phyloP scores from a whole-genome alignment of 2,329 filamentous ascomycete species.

The Conoideocrella luteorostrata region DNA sequence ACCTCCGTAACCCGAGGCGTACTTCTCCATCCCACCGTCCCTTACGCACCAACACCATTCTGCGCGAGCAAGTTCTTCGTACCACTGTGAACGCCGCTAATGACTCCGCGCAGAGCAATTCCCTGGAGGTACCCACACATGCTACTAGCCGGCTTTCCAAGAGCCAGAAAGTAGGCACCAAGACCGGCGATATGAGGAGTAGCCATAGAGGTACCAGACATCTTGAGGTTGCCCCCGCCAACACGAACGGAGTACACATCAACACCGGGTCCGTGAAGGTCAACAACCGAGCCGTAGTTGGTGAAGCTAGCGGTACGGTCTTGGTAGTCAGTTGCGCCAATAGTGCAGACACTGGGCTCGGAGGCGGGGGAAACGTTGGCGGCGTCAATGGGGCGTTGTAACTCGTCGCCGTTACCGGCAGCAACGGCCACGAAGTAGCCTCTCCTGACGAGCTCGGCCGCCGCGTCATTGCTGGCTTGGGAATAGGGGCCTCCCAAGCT shows the following conservation, averaged over 20 bases:
- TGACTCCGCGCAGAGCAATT: neutral
- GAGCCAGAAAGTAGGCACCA: constrained; percentile 33
- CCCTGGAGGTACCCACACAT: neutral
- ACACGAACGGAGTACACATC: constrained; percentile 41
- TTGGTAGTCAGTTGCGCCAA: constrained; percentile 37
- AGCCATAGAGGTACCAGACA: constrained; percentile 35
- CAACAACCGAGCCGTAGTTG: constrained; percentile 44
- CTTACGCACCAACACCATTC: constrained; percentile 2
- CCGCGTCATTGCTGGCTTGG: constrained; percentile 42
- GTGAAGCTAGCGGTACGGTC: constrained; percentile 41
- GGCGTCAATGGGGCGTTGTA: constrained; percentile 23
- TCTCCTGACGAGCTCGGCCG: constrained; percentile 34
- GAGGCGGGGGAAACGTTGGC: constrained; percentile 40
- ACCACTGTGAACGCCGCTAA: neutral
- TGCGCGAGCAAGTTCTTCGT: constrained; percentile 3
- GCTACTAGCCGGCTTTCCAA: constrained; percentile 22
- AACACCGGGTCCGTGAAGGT: constrained; percentile 45
- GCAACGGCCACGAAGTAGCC: constrained; percentile 50
- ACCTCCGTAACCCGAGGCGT: too few relatives aligned
- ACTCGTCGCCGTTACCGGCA: constrained; percentile 42
- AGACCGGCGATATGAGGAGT: constrained; percentile 36
- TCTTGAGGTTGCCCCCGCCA: constrained; percentile 24
- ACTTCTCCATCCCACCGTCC: too few relatives aligned
- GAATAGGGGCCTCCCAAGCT: constrained; percentile 42
- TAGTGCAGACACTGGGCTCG: constrained; percentile 41